Conservation (phyloP, 139 green algal species). For the Chlamydomonas eustigma region DNA sequence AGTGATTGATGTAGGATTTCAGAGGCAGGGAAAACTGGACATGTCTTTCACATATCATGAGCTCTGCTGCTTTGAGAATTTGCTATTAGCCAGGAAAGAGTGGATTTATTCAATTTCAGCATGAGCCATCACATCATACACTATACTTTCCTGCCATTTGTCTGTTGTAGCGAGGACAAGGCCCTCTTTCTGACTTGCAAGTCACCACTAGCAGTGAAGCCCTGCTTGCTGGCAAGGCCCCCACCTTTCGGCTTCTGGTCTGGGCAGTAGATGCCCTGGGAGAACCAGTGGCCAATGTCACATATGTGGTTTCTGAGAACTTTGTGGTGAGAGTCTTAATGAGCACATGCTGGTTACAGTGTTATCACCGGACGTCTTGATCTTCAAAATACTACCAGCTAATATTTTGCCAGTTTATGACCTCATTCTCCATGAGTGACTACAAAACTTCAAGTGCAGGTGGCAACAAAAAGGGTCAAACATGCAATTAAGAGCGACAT, state of each 20-base stretch:
- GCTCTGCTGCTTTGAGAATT: no score
- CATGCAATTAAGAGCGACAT: slow-evolving; percentile 62
- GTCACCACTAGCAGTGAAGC: slow-evolving; percentile 57
- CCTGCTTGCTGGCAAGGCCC: slow-evolving; percentile 57
- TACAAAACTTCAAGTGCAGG: no score
- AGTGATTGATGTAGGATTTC: no score
- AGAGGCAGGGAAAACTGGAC: no score
- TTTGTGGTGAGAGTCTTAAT: slow-evolving; percentile 58
- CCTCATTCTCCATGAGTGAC: no score
- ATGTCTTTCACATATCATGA: no score
- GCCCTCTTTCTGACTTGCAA: slow-evolving; percentile 45
- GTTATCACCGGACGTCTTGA: no score
- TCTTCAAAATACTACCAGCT: no score
- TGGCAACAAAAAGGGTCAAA: slow-evolving; percentile 63
- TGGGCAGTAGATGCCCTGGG: slow-evolving; percentile 47
- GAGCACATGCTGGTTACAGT: no score
- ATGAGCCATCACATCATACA: background rate
- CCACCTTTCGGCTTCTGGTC: slow-evolving; percentile 57
- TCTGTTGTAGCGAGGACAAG: slow-evolving; percentile 35
- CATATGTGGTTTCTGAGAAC: slow-evolving; percentile 54
- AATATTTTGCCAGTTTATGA: no score
- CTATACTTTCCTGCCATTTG: background rate
- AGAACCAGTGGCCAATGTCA: slow-evolving; percentile 41
- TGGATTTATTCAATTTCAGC: no score
- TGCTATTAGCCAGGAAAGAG: no score